Conservation (phyloP, 345 rosid species). For the Rubroshorea leprosula region DNA sequence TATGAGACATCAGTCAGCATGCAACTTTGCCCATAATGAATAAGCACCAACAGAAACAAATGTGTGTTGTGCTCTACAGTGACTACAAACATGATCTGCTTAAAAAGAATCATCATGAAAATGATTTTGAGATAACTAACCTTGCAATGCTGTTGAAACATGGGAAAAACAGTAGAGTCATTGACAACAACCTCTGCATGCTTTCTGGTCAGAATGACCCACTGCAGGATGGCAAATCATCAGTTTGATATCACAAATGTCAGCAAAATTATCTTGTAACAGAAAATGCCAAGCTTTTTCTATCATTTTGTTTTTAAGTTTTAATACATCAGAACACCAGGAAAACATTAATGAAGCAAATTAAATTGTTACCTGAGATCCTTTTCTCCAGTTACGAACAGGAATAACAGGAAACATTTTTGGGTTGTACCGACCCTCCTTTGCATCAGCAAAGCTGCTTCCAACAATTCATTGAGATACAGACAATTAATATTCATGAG, state of each 20-base stretch:
- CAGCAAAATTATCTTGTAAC: too few relatives aligned
- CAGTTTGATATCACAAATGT: slow-evolving; percentile 2
- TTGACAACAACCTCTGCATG: slow-evolving; percentile 80
- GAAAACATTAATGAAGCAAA: slow-evolving; percentile 16
- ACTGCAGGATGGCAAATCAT: slow-evolving; percentile 42
- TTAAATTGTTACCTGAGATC: slow-evolving; percentile 69
- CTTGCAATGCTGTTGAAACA: slow-evolving; percentile 88
- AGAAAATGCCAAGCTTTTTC: too few relatives aligned
- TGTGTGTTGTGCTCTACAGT: too few relatives aligned
- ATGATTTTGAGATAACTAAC: slow-evolving; percentile 36
- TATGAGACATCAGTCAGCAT: too few relatives aligned
- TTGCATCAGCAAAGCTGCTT: slow-evolving; percentile 90
- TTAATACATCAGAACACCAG: slow-evolving; percentile 5
- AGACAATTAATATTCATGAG: neutral
- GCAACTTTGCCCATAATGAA: too few relatives aligned
- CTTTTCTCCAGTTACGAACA: slow-evolving; percentile 93
- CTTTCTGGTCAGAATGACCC: slow-evolving; percentile 85
- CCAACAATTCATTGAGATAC: slow-evolving; percentile 16
- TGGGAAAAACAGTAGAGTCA: slow-evolving; percentile 71
- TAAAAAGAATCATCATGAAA: neutral
- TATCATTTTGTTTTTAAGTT: neutral
- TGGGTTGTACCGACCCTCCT: slow-evolving; percentile 97
- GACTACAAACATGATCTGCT: too few relatives aligned
- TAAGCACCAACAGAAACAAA: too few relatives aligned
- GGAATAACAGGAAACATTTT: slow-evolving; percentile 75